These are phyloP conservation scores for Quercus alba DNA, from an alignment of 306 rosid genomes.

Conservation along the genomic window DNA sequence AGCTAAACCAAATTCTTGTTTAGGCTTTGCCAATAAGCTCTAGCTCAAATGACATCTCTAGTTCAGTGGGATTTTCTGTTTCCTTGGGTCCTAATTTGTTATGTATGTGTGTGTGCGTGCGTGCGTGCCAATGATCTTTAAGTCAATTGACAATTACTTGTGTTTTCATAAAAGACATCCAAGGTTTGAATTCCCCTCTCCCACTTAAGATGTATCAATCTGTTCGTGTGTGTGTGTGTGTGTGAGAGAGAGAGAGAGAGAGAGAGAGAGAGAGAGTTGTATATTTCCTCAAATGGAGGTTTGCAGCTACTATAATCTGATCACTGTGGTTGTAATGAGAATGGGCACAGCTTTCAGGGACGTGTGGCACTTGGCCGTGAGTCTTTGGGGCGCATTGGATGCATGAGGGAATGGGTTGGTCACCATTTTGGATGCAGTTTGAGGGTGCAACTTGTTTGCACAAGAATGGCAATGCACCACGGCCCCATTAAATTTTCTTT, in stretches of 20 bases:
- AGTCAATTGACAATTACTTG: too few species aligned
- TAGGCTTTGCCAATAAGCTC: background rate
- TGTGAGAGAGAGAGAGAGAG: too few species aligned
- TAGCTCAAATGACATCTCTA: background rate
- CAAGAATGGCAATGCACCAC: too few species aligned
- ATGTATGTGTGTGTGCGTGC: too few species aligned
- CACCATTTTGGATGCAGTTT: background rate
- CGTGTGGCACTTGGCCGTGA: background rate
- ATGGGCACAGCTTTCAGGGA: background rate
- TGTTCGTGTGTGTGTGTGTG: too few species aligned
- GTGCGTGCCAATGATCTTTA: too few species aligned
- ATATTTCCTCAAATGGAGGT: background rate
- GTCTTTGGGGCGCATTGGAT: background rate
- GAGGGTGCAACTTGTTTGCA: background rate
- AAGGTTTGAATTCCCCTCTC: too few species aligned
- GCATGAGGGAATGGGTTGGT: too few species aligned
- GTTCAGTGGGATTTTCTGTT: background rate
- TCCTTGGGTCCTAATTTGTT: background rate
- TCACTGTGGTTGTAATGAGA: background rate
- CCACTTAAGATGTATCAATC: too few species aligned
- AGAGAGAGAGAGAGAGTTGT: too few species aligned
- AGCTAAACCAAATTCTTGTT: background rate
- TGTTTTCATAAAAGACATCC: too few species aligned
- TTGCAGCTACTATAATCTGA: background rate
- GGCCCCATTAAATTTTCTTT: too few species aligned